Evolutionary conservation across 2,329 filamentous ascomycete species (phyloP), one percentile per base, ranked within the genome.

Genomic region (Sporothrix protearum): DNA sequence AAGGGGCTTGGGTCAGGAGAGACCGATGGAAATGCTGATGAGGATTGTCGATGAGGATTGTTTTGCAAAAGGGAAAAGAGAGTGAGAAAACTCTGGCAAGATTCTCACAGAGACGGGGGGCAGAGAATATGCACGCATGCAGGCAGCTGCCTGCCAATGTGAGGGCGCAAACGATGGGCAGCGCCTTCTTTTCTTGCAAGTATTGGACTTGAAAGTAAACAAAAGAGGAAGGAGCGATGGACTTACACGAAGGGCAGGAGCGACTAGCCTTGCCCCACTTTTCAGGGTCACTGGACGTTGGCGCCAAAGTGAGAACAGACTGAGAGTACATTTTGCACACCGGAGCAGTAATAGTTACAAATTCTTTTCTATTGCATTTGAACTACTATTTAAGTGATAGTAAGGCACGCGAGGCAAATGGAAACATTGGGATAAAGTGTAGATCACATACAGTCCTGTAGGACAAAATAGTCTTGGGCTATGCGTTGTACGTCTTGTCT

Each of bases 191-290:
- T 33, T 10, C 14, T 45, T 3, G 61, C 16, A n/a, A 30, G n/a
- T 14, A 7, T 49, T 47, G 25, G 63, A 7, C 33, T 47, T 14
- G 63, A 30, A 66, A 49, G 63, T 66, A 66, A 66, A 66, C 42
- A 49, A 33, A 66, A 8, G 19, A 66, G 63, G 63, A 16, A 66
- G 14, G 63, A 49, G 63, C 42, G 42, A 66, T 30, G 36, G 22
- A 53, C 49, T 47, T 66, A 66, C 45, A 45, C 61, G 8, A 33
- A 30, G 25, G 30, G 63, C 49, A 66, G 63, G 63, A 66, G 63
- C 63, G 63, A 49, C 42, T 30, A 30, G 14, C 61, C 1, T 16
- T 39, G 22, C 39, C 61, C 61, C 61, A 47, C 61, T 47, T 30
- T 63, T 63, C 16, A 28, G 10, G 6, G 39, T 8, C 39, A 47